Percentiles rank a stretch among this genome's conserved stretches.
Conservation (phyloP, 1,139 yeast genomes). For the Diutina siamensis region DNA sequence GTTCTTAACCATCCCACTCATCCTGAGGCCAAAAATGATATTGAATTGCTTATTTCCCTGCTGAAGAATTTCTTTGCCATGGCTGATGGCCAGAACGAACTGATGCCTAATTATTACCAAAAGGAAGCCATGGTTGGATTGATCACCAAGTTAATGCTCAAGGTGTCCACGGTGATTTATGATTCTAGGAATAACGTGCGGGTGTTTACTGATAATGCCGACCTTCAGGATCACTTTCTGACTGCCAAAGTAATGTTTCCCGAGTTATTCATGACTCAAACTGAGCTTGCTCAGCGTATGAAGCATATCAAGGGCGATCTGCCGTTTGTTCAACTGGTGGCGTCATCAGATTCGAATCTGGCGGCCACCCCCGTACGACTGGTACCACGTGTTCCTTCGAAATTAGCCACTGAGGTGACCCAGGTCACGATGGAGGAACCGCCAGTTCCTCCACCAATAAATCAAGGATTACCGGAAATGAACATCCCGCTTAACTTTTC, state of each 20-base stretch:
- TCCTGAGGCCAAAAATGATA: conserved; percentile 8
- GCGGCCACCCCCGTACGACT: too few relatives aligned
- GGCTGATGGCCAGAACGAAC: conserved; percentile 1
- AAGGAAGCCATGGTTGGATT: conserved; percentile 8
- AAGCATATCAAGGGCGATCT: not conserved
- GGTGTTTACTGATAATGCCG: not conserved
- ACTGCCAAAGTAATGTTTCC: conserved; percentile 8
- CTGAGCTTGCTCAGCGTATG: conserved; percentile 6
- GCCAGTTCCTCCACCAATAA: not conserved
- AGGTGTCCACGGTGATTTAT: conserved; percentile 8
- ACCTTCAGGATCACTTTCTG: conserved; percentile 6
- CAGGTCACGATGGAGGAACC: not conserved
- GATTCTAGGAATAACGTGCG: conserved; percentile 8
- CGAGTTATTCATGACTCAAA: conserved; percentile 7
- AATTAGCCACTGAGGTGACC: too few relatives aligned
- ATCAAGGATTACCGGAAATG: not conserved
- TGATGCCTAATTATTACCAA: not conserved
- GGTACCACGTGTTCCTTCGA: too few relatives aligned
- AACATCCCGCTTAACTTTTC: too few relatives aligned
- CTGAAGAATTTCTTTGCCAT: conserved; percentile 7
- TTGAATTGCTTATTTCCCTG: conserved; percentile 7
- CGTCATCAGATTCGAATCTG: not conserved
- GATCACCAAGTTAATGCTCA: conserved; percentile 8
- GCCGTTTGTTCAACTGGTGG: not conserved
- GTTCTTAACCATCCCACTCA: conserved; percentile 9